Percentiles rank a stretch among this genome's conserved stretches.
phyloP scores from a whole-genome alignment of 768 basidiomycete genomes.

The Amanita molliuscula region DNA sequence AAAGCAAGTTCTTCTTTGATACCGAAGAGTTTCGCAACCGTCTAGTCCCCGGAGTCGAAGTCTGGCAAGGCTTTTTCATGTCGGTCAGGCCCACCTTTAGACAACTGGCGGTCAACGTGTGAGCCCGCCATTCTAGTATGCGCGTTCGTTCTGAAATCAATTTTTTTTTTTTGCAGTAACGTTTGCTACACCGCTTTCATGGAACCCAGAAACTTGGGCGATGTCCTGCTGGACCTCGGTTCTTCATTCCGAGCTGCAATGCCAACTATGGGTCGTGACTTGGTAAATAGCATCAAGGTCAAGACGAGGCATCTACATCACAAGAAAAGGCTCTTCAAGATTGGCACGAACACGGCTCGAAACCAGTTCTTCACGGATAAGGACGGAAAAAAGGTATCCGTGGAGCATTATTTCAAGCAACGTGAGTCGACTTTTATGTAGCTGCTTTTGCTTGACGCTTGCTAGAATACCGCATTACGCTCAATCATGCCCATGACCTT shows the following conservation, averaged over 20 bases:
- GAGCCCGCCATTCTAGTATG: slow-evolving; percentile 10
- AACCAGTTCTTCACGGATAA: slow-evolving; percentile 19
- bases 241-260: slow-evolving; percentile 28
- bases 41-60: slow-evolving; percentile 26
- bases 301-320: slow-evolving; percentile 4
- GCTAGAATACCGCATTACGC: slow-evolving; percentile 11
- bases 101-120: slow-evolving; percentile 46
- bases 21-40: slow-evolving; percentile 12
- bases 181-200: slow-evolving; percentile 49
- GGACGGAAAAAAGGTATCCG: slow-evolving; percentile 43
- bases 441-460: slow-evolving; percentile 29
- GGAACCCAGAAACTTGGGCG: slow-evolving; percentile 50
- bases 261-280: slow-evolving; percentile 6
- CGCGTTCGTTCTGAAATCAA: not conserved
- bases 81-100: slow-evolving; percentile 40
- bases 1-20: slow-evolving; percentile 46
- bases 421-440: slow-evolving; percentile 12
- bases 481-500: slow-evolving; percentile 12
- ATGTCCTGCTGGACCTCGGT: slow-evolving; percentile 42
- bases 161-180: slow-evolving; percentile 30
- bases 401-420: slow-evolving; percentile 44
- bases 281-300: slow-evolving; percentile 4
- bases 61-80: slow-evolving; percentile 35
- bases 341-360: slow-evolving; percentile 11
- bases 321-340: slow-evolving; percentile 4